Evolutionary conservation across 2,329 filamentous ascomycete species (phyloP), one percentile per base, ranked within the genome.

Genomic region (Pezizomycotina sp.): DNA sequence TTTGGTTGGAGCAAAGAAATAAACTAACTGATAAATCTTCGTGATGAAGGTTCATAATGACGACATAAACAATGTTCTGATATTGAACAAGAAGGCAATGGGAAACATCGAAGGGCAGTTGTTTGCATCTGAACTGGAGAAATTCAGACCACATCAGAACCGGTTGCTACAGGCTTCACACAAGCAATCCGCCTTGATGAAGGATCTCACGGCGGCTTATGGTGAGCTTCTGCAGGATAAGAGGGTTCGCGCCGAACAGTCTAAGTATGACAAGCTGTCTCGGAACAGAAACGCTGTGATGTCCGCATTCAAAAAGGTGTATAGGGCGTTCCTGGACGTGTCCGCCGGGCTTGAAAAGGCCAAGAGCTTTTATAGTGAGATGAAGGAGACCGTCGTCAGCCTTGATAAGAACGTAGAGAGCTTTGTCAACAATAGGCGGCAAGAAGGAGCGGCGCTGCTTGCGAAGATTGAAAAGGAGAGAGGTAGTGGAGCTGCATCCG

Each of bases 61-160:
- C 53, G 91, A 98, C 52, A 98, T 98, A 46, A 93, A 84, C 4
- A 89, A 92, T 53, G 84, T 95, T 8, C 65, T 98, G 42, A 98
- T 98, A 37, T 63, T 98, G 41, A 98, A 98, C 65, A 95, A 95
- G 56, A 98, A 95, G 59, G 77, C 82, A 2, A 86, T 95, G 52
- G 69, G 82, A 13, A 92, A 82, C 52, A 86, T 89, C 52, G 89
- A 98, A 56, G 75, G 67, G 8, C 82, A 92, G 52, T 68, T 98
- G 2, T 98, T 98, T 60, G 79, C 93, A 55, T 74, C 82, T 10
- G 89, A 98, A 57, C 66, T 98, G n/a, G 86, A 95, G 58, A 98
- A 98, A 57, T 98, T 93, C 60, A 67, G 83, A 26, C 78, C 83
- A 18, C 81, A 93, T 52, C 89, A 95, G 55, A 92, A 77, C 51